phyloP scores from a whole-genome alignment of 1,284 basidiomycete species.

The Trichosporon faecale region DNA sequence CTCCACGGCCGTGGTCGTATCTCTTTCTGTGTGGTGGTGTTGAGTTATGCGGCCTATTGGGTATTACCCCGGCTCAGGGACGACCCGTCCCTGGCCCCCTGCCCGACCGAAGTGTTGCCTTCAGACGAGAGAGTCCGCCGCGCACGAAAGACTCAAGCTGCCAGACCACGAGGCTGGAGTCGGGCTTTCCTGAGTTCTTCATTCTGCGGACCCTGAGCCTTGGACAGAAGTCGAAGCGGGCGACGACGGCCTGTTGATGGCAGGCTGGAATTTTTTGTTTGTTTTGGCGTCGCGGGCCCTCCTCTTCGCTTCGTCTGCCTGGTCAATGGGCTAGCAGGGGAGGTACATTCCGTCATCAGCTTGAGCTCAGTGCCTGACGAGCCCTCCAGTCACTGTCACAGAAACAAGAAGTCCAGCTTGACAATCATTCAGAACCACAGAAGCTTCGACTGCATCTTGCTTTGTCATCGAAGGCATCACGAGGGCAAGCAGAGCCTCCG shows the following conservation, averaged over 20 bases:
- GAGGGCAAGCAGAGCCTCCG: background rate
- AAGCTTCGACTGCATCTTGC: background rate
- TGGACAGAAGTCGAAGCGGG: background rate
- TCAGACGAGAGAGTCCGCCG: background rate
- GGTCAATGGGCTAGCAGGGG: too few relatives aligned
- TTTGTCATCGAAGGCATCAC: background rate
- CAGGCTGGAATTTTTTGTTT: background rate
- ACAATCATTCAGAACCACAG: background rate
- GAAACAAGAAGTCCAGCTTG: too few relatives aligned
- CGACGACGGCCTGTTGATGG: background rate
- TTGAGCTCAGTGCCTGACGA: too few relatives aligned
- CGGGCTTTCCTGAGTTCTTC: background rate
- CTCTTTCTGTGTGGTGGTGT: background rate
- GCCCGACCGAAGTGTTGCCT: background rate
- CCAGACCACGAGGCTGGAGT: background rate
- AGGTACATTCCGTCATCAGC: background rate
- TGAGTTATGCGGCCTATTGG: background rate
- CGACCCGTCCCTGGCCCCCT: background rate
- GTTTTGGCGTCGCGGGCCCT: background rate
- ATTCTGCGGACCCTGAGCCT: background rate
- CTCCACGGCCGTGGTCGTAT: background rate
- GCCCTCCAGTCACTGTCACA: too few relatives aligned
- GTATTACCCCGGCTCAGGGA: constrained; percentile 1
- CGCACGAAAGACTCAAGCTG: background rate
- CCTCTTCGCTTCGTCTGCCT: background rate